These are phyloP conservation scores for Phoenix roebelenii DNA, from an alignment of 176 grass and related monocot species.

Conservation along the genomic window DNA sequence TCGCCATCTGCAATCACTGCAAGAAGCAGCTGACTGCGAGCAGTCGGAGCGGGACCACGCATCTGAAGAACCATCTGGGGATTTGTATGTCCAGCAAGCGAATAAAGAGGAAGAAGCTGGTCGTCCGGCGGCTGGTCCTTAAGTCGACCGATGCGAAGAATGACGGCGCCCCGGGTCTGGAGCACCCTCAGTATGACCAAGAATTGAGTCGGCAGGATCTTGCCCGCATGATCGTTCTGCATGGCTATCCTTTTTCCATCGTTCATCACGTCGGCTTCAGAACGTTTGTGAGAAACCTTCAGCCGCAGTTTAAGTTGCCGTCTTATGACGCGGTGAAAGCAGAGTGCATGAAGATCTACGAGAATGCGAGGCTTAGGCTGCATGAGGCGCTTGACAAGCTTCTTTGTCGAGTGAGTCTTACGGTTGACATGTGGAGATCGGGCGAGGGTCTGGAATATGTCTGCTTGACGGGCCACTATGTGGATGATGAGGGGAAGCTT, in stretches of 20 bases:
- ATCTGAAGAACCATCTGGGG: constrained; percentile 79
- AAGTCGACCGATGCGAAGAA: constrained; percentile 32
- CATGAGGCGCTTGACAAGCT: constrained; percentile 48
- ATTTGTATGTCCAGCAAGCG: constrained; percentile 73
- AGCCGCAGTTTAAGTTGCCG: constrained; percentile 82
- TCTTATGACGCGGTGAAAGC: constrained; percentile 62
- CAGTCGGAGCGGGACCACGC: constrained; percentile 87
- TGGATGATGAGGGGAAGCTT: constrained; percentile 89
- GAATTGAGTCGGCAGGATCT: constrained; percentile 72
- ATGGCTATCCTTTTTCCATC: constrained; percentile 85
- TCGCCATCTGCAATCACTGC: constrained; percentile 94
- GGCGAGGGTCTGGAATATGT: constrained; percentile 59
- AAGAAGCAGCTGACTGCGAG: constrained; percentile 99
- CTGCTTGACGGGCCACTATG: constrained; percentile 85
- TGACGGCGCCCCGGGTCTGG: constrained; percentile 29
- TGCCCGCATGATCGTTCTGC: constrained; percentile 80
- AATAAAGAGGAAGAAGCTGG: constrained; percentile 68
- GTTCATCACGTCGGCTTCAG: constrained; percentile 85
- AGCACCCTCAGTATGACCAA: constrained; percentile 65
- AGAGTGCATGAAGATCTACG: constrained; percentile 95
- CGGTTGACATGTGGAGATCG: constrained; percentile 80
- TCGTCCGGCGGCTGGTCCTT: constrained; percentile 61
- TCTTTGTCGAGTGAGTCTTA: constrained; percentile 60
- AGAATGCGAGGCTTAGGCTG: constrained; percentile 53
- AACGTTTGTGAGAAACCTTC: constrained; percentile 80